These are phyloP conservation scores for Botrytis fabae DNA, from an alignment of 2,329 filamentous ascomycete species.

Conservation along the genomic window DNA sequence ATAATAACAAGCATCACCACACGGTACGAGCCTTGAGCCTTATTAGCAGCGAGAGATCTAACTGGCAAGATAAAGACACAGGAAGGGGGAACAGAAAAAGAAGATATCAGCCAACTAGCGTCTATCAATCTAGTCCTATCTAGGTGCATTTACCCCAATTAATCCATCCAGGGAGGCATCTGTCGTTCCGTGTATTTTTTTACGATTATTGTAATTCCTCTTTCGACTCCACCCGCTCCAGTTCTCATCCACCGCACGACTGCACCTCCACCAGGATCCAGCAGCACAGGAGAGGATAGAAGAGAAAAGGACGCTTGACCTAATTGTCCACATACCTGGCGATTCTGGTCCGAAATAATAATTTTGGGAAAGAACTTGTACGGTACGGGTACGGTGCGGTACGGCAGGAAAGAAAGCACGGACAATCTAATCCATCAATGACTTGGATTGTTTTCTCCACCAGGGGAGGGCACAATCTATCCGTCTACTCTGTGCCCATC, in stretches of 20 bases:
- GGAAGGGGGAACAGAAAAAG: not conserved
- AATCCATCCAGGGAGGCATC: not conserved
- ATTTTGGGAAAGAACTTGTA: not conserved
- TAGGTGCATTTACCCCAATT: not conserved
- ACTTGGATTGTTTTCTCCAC: slow-evolving; percentile 10
- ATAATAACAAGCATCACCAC: not conserved
- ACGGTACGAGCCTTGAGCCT: not conserved
- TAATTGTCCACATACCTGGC: not conserved
- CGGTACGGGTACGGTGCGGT: not conserved
- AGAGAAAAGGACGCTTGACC: not conserved
- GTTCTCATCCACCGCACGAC: not conserved
- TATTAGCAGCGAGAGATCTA: not conserved
- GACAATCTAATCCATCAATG: slow-evolving; percentile 2
- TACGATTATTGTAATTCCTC: not conserved
- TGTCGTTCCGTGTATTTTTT: not conserved
- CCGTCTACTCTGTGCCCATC: not conserved
- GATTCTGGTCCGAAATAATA: not conserved
- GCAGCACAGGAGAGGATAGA: not conserved
- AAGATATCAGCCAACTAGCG: not conserved
- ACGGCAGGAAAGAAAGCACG: not conserved
- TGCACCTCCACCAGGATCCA: not conserved
- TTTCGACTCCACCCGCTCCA: not conserved
- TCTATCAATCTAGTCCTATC: not conserved
- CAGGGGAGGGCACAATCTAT: not conserved
- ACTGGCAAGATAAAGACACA: not conserved